Conservation (phyloP, 1,139 yeast species). For the Zhuliangozyma blackwelliae region DNA sequence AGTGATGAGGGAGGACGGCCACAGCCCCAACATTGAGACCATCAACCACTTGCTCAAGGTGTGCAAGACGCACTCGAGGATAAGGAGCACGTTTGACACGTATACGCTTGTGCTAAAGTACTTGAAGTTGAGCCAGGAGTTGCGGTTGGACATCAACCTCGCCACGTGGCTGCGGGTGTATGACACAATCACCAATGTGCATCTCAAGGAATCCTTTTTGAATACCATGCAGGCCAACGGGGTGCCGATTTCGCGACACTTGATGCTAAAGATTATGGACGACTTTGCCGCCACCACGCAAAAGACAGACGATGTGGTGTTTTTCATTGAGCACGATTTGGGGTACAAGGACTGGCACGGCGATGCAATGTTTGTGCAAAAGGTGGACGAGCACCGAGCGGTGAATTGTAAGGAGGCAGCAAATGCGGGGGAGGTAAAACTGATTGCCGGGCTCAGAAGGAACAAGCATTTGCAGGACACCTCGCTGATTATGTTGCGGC, state of each 20-base stretch:
- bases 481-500: slow-evolving; percentile 12
- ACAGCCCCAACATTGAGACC: slow-evolving; percentile 37
- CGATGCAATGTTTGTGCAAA: slow-evolving; percentile 27
- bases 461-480: slow-evolving; percentile 7
- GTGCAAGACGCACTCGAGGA: slow-evolving; percentile 29
- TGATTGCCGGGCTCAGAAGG: slow-evolving; percentile 12
- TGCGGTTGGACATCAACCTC: slow-evolving; percentile 30
- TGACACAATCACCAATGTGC: slow-evolving; percentile 34
- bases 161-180: slow-evolving; percentile 37
- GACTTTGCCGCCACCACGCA: slow-evolving; percentile 32
- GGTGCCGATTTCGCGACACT: slow-evolving; percentile 29
- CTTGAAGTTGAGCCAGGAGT: slow-evolving; percentile 23
- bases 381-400: slow-evolving; percentile 21
- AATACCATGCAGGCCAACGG: slow-evolving; percentile 27
- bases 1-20: slow-evolving; percentile 43
- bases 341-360: slow-evolving; percentile 24
- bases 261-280: slow-evolving; percentile 29
- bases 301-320: slow-evolving; percentile 22
- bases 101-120: slow-evolving; percentile 28
- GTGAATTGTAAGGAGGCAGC: slow-evolving; percentile 1
- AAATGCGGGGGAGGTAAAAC: slow-evolving; percentile 5
- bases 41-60: slow-evolving; percentile 34
- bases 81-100: slow-evolving; percentile 31
- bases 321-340: slow-evolving; percentile 34
- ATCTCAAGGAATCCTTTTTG: slow-evolving; percentile 34